Conservation (phyloP, 2,329 filamentous ascomycete species). For the Apiospora saccharicola region DNA sequence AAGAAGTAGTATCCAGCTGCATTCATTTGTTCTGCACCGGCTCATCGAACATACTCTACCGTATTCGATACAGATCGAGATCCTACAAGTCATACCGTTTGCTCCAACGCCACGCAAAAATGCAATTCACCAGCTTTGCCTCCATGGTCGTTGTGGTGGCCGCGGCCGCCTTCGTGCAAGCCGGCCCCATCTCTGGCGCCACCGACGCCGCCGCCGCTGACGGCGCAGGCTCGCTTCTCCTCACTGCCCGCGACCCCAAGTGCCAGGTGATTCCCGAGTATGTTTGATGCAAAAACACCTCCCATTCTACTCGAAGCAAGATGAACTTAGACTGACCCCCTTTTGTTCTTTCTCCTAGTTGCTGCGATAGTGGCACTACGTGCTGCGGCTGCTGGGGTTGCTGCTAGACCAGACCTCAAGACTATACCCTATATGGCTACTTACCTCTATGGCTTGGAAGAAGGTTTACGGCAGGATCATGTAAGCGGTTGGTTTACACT, state of each 20-base stretch:
- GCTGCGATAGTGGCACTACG: constrained; percentile 2
- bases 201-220: neutral
- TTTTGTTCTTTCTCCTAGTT: neutral
- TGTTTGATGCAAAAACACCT: no score
- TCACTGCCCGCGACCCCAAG: neutral
- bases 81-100: neutral
- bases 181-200: constrained; percentile 13
- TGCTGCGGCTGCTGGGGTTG: constrained; percentile 28
- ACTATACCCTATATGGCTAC: no score
- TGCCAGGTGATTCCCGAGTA: constrained; percentile 11
- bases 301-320: no score
- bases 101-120: neutral
- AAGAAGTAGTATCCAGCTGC: no score
- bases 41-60: neutral
- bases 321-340: neutral
- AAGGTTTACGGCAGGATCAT: no score
- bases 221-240: neutral
- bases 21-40: neutral
- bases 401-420: constrained; percentile 13
- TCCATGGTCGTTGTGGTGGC: constrained; percentile 15
- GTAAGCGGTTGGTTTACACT: no score
- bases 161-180: constrained; percentile 21
- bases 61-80: neutral
- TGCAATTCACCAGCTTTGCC: constrained; percentile 22
- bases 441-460: no score